Percentiles rank a stretch among this genome's conserved stretches.
Conservation (phyloP, 352 stramenopile species). For the Poterioochromonas sp. region DNA sequence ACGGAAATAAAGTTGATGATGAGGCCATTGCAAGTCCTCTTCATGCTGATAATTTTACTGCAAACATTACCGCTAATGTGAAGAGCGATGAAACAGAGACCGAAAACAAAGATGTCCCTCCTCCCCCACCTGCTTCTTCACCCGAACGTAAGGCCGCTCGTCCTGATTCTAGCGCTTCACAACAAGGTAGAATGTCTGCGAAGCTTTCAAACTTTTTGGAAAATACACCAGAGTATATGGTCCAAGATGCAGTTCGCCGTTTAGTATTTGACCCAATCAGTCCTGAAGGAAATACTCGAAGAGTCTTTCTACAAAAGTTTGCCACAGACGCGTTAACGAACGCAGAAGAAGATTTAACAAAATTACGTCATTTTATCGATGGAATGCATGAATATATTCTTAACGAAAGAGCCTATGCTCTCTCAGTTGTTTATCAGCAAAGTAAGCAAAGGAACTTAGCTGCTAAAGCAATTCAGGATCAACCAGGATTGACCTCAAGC, state of each 20-base stretch:
- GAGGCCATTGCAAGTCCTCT: neutral
- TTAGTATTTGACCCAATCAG: neutral
- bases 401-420: neutral
- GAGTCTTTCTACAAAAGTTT: neutral
- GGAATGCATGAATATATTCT: slow-evolving; percentile 22
- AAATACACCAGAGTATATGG: neutral
- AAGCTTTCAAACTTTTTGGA: too few species aligned
- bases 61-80: too few species aligned
- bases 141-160: neutral
- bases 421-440: neutral
- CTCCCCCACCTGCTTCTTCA: neutral
- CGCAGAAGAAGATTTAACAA: too few species aligned
- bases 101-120: neutral
- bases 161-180: neutral
- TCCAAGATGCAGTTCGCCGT: neutral
- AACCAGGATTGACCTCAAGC: neutral
- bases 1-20: too few species aligned
- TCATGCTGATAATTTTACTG: neutral
- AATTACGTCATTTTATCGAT: slow-evolving; percentile 22
- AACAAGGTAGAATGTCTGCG: neutral
- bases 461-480: neutral
- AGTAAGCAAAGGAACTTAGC: neutral
- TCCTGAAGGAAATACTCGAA: slow-evolving; percentile 8
- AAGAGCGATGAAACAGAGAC: neutral
- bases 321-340: too few species aligned